Conservation (phyloP, 345 rosid genomes). For the Psidium guajava region DNA sequence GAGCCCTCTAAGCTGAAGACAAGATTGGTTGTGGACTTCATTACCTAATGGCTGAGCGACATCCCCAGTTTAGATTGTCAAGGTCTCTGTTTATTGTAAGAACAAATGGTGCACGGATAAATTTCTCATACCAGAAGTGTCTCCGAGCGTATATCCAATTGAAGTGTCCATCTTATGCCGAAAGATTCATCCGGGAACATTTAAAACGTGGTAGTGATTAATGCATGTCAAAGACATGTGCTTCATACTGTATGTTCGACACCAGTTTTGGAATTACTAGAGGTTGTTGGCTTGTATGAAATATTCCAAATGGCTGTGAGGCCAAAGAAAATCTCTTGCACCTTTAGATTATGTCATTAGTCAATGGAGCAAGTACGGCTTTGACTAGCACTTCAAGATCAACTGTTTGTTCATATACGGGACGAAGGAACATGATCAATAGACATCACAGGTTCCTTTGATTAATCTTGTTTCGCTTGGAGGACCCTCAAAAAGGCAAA, state of each 20-base stretch:
- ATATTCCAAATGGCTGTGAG: background rate
- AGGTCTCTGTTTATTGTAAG: conserved; percentile 92
- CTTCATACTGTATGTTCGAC: background rate
- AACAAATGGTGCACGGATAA: conserved; percentile 89
- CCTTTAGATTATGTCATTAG: background rate
- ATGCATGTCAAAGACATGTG: background rate
- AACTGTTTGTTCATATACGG: conserved; percentile 8
- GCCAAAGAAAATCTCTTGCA: background rate
- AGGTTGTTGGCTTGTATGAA: background rate
- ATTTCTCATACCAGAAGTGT: conserved; percentile 93
- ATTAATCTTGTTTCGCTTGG: too few species aligned
- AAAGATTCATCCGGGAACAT: conserved; percentile 70
- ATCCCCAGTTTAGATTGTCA: conserved; percentile 63
- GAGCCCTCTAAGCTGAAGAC: too few species aligned
- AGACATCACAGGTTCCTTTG: too few species aligned
- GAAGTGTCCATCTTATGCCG: conserved; percentile 61
- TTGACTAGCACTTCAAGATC: conserved; percentile 10
- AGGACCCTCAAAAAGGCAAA: too few species aligned
- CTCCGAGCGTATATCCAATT: conserved; percentile 62
- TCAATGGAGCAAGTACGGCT: conserved; percentile 17
- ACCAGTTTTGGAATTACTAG: conserved; percentile 1
- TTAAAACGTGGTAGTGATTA: conserved; percentile 54
- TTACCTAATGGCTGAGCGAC: conserved; percentile 96
- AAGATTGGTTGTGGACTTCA: too few species aligned
- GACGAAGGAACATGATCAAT: conserved; percentile 19